Base-by-base conservation (phyloP, 345 rosid species). In the Corchorus capsularis region DNA sequence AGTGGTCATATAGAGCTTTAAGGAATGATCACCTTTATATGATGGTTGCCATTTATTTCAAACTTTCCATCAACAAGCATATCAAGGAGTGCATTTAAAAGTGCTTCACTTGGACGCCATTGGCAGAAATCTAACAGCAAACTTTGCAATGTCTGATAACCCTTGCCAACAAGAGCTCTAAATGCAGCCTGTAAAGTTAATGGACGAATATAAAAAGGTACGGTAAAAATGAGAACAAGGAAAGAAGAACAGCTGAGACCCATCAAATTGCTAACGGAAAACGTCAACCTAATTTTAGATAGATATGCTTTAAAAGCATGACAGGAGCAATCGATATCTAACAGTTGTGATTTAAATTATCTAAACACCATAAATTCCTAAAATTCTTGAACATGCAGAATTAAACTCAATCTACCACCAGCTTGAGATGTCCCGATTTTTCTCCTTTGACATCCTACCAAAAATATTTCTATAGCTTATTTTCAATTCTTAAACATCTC, bases 61-160 rank as follows among this genome's bases (percentile, higher is more conserved):
- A 93, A 94, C 73, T 79, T 90, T 47, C 99, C 98, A 86, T 95
- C 99, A 75, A 93, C 99, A 79, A 95, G 98, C 99, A 95, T 95
- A 83, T 93, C 98, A 81, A 95, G 97, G 59, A 95, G 90, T 73
- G 97, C 90, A 79, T 83, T 87, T 71, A 93, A 77, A 83, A 95
- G 96, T 73, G 82, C 87, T 86, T 89, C 93, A 80, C 90, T 87
- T 63, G 97, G 99, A 82, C 69, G 78, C 90, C 92, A 89, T 65
- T 89, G 93, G 81, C 90, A 95, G 73, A 91, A 90, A 75, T 90
- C 98, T 81, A 95, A 84, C 69, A 95, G 85, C 86, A 95, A 89
- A 86, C 96, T 91, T 72, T 89, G 98, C 80, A 94, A 81, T 61
- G 99, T 88, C 85, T 85, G 97, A 82, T 94, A 94, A 60, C 98